Percentiles rank a stretch among this genome's conserved stretches.
Conservation (phyloP, 495 filamentous ascomycete genomes). For the Tuber melanosporum region DNA sequence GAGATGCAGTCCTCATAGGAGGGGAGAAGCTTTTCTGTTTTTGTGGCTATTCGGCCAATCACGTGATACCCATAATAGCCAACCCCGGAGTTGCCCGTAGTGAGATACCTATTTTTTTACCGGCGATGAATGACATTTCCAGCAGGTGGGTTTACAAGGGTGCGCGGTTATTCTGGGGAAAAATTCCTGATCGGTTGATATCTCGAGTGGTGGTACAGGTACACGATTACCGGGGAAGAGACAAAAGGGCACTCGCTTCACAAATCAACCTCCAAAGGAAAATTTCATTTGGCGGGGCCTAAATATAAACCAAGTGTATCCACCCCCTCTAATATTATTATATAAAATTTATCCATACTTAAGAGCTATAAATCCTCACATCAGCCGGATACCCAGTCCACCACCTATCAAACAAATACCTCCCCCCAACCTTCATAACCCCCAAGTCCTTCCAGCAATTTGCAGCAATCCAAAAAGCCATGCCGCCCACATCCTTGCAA, state of each 20-base stretch:
- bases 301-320: background rate
- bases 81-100: background rate
- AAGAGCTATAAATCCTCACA: background rate
- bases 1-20: background rate
- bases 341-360: background rate
- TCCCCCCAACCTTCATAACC: background rate
- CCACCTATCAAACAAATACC: slow-evolving; percentile 2
- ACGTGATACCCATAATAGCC: background rate
- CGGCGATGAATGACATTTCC: background rate
- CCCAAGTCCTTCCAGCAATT: background rate
- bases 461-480: background rate
- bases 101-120: background rate
- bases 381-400: background rate
- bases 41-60: background rate
- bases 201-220: background rate
- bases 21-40: background rate
- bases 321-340: background rate
- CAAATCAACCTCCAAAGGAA: background rate
- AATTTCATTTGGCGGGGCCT: background rate
- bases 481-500: background rate
- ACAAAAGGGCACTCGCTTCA: background rate
- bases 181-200: background rate
- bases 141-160: background rate
- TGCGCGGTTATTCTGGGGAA: background rate
- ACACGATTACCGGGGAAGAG: background rate